Evolutionary conservation across 768 basidiomycete species (phyloP), one percentile per base, ranked within the genome.

Genomic region (Naganishia randhawae): DNA sequence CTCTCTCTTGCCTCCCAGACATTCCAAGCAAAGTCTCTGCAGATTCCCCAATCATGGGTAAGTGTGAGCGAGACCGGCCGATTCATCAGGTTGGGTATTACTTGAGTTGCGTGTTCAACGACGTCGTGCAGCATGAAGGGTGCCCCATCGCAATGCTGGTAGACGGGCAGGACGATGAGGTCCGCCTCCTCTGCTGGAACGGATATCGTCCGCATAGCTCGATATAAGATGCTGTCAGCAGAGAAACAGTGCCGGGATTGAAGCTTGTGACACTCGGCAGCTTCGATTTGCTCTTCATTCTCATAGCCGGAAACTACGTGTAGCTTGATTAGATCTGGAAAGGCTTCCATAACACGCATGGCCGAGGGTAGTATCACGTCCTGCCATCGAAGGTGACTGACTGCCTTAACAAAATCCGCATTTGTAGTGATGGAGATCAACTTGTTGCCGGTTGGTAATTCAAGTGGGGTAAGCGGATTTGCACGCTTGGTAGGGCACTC

Each of bases 21-120:
- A 54, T 77, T 75, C 77, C 78, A 79, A 10, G 76, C 77, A 63
- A 79, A 79, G 11, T 67, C 52, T 25, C 73, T 65, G 54, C 78
- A 80, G 31, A 77, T 71, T 51, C 79, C 79, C 77, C 77, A 80
- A 67, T 80, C 79, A 67, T 79, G 78, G n/a, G 79, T 80, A 42
- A 79, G 63, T 3, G 73, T 70, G 29, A 78, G 63, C 13, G 74
- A 71, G 29, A 76, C 66, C 27, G 71, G 71, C 37, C 74, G 72
- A 9, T 63, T 66, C 41, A 65, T 65, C 9, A 78, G 62, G 10
- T 73, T 73, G n/a, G 72, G 73, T 51, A 76, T 76, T 32, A 57
- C 71, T 51, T 72, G 53, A 32, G 54, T 53, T n/a, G 76, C 76
- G 57, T 74, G 66, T 29, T 69, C 48, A 63, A 73, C 68, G 35